Conservation (phyloP, 176 grass and related monocot genomes). For the Rhynchospora tenuis region DNA sequence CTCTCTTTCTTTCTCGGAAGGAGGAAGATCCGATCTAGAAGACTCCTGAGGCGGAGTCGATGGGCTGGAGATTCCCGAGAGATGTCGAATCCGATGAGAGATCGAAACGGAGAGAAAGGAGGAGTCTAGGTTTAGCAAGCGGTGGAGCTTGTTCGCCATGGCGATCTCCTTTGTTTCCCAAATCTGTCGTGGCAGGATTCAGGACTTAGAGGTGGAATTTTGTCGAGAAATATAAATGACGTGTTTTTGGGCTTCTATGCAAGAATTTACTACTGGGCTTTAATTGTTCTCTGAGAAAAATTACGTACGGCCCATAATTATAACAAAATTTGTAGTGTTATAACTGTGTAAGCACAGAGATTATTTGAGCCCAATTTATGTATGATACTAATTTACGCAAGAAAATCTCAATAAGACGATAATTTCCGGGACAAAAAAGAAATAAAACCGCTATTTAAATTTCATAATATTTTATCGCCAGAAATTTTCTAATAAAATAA, state of each 20-base stretch:
- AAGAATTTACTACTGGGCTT: background rate
- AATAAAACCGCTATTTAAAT: background rate
- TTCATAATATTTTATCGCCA: background rate
- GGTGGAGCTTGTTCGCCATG: slow-evolving; percentile 33
- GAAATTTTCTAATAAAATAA: background rate
- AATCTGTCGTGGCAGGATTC: background rate
- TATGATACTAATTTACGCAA: background rate
- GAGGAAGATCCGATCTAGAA: background rate
- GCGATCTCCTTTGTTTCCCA: background rate
- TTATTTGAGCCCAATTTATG: background rate
- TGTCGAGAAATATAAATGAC: background rate
- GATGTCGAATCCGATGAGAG: background rate
- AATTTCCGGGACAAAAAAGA: background rate
- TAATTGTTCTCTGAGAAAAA: background rate
- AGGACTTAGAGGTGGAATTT: background rate
- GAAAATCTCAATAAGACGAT: background rate
- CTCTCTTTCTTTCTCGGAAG: background rate
- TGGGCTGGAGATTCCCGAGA: background rate
- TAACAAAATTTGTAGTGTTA: background rate
- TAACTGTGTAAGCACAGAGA: no score
- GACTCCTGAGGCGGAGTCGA: background rate
- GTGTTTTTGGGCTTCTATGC: background rate
- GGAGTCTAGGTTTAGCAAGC: slow-evolving; percentile 13
- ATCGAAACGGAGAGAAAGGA: background rate
- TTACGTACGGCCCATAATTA: background rate